Evolutionary conservation across 2,329 filamentous ascomycete species (phyloP), one percentile per base, ranked within the genome.

Genomic region (Tolypocladium amazonense): DNA sequence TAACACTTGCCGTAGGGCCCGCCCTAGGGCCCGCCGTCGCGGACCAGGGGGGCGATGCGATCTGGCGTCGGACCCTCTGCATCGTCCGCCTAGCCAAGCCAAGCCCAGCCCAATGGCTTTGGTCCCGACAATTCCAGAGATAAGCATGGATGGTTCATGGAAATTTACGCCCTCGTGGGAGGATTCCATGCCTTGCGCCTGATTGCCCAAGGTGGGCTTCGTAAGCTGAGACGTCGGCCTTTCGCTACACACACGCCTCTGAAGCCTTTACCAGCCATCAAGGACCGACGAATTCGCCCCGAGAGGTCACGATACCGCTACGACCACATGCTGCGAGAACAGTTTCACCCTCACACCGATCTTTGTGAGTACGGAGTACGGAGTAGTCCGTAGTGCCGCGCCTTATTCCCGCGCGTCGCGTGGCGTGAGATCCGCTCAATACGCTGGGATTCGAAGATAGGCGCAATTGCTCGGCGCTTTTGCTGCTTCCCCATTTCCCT

Each of bases 401-500:
- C 27, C 1, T 53, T 35, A 33, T 53, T 35, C 50, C 50, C 50
- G 27, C 27, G 50, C 25, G 12, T 12, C 1, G 14, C 7, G 47
- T 20, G 25, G 47, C 7, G 47, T 20, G 25, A 25, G 27, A 33
- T 53, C 50, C 50, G 50, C 50, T 53, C 35, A 30, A n/a, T n/a
- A 30, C 30, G 25, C 50, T 18, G 18, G 53, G 35, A 27, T 6
- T n/a, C 5, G 25, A 35, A 59, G 58, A 59, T 55, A 59, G 58
- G 50, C 52, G 53, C 35, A 59, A 56, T 56, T 59, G 59, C 58
- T 63, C 62, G 56, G 68, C 67, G 15, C 66, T 62, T 33, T 4
- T 52, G 7, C 9, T 53, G 47, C 53, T 18, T 23, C 20, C 53
- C 18, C 15, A 4, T n/a, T 27, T 23, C 20, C 53, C 27, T n/a